These are phyloP conservation scores for Russula griseocarnosa DNA, from an alignment of 768 basidiomycete genomes.

Conservation along the genomic window DNA sequence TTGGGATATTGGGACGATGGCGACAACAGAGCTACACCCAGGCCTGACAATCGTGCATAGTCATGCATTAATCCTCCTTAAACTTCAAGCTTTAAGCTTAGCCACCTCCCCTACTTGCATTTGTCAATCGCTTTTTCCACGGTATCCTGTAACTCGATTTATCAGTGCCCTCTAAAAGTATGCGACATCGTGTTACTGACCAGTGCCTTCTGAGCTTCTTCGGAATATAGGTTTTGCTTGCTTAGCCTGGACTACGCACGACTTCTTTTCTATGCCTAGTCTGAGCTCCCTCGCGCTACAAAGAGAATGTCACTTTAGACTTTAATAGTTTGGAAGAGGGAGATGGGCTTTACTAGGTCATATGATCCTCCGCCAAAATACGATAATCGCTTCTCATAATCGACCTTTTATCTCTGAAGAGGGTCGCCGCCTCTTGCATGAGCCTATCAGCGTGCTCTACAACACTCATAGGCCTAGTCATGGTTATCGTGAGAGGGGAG, in stretches of 20 bases:
- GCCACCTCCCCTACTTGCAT: no score
- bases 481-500: not conserved
- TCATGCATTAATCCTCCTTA: no score
- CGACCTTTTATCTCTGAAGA: not conserved
- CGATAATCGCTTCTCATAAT: not conserved
- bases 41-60: no score
- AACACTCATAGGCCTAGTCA: not conserved
- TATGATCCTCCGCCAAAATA: not conserved
- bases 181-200: not conserved
- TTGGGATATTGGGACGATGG: no score
- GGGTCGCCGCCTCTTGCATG: not conserved
- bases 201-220: not conserved
- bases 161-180: not conserved
- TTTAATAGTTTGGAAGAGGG: not conserved
- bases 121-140: not conserved
- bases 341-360: not conserved
- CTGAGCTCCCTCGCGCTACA: constrained; percentile 10
- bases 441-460: not conserved
- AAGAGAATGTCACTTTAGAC: not conserved
- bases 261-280: not conserved
- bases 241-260: not conserved
- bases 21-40: no score
- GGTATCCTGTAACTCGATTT: not conserved
- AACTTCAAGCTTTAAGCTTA: no score
- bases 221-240: constrained; percentile 11